Evolutionary conservation across 371 early-diverging fungal genomes (phyloP), one percentile per base, ranked within the genome.

Genomic region (Choanephora cucurbitarum): DNA sequence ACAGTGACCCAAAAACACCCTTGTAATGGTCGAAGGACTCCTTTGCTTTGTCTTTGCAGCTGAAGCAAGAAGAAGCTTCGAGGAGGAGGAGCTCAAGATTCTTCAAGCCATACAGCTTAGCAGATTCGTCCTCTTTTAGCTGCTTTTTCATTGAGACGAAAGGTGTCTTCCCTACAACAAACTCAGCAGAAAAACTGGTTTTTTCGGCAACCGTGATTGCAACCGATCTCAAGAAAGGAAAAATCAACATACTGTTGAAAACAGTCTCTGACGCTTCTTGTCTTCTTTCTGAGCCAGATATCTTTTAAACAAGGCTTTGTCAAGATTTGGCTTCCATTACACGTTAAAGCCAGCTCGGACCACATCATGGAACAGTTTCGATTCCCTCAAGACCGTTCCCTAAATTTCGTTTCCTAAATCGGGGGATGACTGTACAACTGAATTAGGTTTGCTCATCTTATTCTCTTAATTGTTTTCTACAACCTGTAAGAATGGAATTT

Each of bases 21-120:
- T 52, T 52, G 19, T 52, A 44, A 18, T 44, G 31, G 19, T 52
- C 53, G 28, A 43, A 52, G 13, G 44, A 52, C 3, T 32, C 15
- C 19, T 52, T 52, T 2, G 33, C 18, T 19, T 28, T 44, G 18
- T 52, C 53, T 7, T 24, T 19, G 31, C 44, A 28, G 5, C 31
- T n/a, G 43, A 43, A 52, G 11, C 31, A 19, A 10, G 13, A 44
- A 0, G 33, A 44, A n/a, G 42, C 24, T 13, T 52, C 44, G 0
- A 52, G n/a, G 1, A 49, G 39, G 1, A 44, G 46, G 31, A 55
- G 23, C 28, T 46, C 39, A 11, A n/a, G 21, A 14, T 55, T 33
- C 3, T 18, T 37, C 14, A 23, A 14, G 19, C 3, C 22, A 21
- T 37, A 17, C 13, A 44, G 7, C 14, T 17, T 52, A 18, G 44